Percentiles rank a stretch among this genome's conserved stretches.
Conservation (phyloP, 1,284 basidiomycete genomes). For the Tylopilus orsonianus region DNA sequence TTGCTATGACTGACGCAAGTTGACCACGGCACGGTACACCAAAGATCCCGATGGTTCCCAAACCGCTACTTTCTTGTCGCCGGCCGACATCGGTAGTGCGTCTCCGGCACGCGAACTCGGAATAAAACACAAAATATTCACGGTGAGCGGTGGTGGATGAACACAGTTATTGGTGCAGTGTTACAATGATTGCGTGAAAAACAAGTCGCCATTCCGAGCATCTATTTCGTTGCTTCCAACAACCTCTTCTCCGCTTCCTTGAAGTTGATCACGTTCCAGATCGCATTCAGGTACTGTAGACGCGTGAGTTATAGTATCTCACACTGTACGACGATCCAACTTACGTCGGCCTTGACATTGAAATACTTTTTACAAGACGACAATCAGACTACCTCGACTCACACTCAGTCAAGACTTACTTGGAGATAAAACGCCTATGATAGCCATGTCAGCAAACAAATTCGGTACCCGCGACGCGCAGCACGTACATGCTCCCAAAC, state of each 20-base stretch:
- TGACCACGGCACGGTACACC: too few species aligned
- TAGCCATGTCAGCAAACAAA: constrained; percentile 12
- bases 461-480: constrained; percentile 2
- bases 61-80: too few species aligned
- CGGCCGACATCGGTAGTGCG: neutral
- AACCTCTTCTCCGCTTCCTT: constrained; percentile 77
- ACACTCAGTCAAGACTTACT: constrained; percentile 24
- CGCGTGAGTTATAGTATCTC: constrained; percentile 1
- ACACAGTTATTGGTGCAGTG: constrained; percentile 1
- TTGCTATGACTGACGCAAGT: too few species aligned
- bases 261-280: constrained; percentile 84
- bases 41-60: too few species aligned
- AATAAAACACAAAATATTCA: neutral
- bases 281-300: constrained; percentile 73
- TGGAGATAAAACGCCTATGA: constrained; percentile 76
- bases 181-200: constrained; percentile 12
- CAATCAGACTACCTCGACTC: neutral
- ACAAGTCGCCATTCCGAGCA: neutral
- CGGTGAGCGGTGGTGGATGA: neutral
- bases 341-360: constrained; percentile 88
- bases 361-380: constrained; percentile 62
- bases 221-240: constrained; percentile 45
- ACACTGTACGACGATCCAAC: constrained; percentile 35
- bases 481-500: constrained; percentile 88
- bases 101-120: neutral